Evolutionary conservation across 352 stramenopile species (phyloP).

Genomic region (Saprolegnia parasitica): DNA sequence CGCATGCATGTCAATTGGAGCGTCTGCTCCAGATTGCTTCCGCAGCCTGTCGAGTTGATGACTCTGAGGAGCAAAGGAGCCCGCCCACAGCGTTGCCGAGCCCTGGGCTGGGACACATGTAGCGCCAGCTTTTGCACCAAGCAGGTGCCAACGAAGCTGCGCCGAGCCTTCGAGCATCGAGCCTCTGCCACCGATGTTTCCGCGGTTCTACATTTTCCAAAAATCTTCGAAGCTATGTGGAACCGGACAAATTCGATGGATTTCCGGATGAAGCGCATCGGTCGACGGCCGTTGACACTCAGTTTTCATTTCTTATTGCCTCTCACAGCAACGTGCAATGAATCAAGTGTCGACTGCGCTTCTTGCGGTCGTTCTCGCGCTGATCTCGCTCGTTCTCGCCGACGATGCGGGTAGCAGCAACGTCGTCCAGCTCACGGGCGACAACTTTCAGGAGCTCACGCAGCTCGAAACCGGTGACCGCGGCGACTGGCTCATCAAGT

Average conservation of each 20-base stretch:
- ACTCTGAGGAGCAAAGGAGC: too few relatives aligned
- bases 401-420: not conserved
- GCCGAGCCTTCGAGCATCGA: too few relatives aligned
- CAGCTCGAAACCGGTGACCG: conserved; percentile 19
- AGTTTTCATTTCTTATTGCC: not conserved
- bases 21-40: too few relatives aligned
- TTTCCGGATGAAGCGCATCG: too few relatives aligned
- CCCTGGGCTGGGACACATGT: too few relatives aligned
- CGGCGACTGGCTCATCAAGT: conserved; percentile 18
- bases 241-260: not conserved
- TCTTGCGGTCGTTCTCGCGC: not conserved
- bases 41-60: too few relatives aligned
- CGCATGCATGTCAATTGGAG: too few relatives aligned
- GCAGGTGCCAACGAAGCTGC: too few relatives aligned
- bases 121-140: too few relatives aligned
- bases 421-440: not conserved
- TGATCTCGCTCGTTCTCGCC: not conserved
- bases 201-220: conserved; percentile 33
- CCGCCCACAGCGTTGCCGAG: too few relatives aligned
- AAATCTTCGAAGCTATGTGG: not conserved
- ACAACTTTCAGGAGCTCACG: conserved; percentile 1
- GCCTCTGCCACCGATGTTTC: too few relatives aligned
- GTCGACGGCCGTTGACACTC: not conserved
- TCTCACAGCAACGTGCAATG: not conserved
- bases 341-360: not conserved